Evolutionary conservation across 2,329 filamentous ascomycete genomes (phyloP).

Genomic region (Cladosporium austrohemisphaericum): DNA sequence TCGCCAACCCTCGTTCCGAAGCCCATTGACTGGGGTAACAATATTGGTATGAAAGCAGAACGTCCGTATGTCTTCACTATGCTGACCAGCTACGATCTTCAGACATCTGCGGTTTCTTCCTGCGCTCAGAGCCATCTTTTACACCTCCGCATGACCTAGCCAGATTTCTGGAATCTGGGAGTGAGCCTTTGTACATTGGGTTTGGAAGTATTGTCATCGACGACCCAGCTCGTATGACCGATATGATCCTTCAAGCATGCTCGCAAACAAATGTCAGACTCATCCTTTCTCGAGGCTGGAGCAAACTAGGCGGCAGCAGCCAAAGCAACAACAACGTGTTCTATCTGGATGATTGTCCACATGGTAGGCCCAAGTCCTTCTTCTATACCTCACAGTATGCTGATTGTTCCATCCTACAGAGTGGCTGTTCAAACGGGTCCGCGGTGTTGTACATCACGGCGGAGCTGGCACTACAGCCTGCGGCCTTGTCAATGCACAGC

Average conservation of each 20-base stretch:
- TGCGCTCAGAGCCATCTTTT: constrained; percentile 64
- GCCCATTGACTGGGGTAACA: not conserved
- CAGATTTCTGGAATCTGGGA: constrained; percentile 61
- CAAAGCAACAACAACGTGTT: not conserved
- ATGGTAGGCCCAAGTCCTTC: constrained; percentile 36
- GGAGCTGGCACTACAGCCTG: constrained; percentile 57
- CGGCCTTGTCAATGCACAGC: constrained; percentile 48
- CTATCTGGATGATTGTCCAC: constrained; percentile 33
- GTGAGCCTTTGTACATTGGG: constrained; percentile 72
- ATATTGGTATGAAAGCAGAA: constrained; percentile 32
- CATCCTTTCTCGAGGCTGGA: constrained; percentile 52
- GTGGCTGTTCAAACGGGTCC: constrained; percentile 53
- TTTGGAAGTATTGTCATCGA: constrained; percentile 78
- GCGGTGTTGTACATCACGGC: constrained; percentile 53
- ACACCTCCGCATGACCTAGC: constrained; percentile 61
- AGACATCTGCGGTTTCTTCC: constrained; percentile 66
- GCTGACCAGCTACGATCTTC: not conserved
- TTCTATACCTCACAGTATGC: no score
- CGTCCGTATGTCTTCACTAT: not conserved
- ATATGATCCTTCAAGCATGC: constrained; percentile 68
- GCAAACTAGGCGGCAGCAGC: constrained; percentile 32
- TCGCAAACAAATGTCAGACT: constrained; percentile 45
- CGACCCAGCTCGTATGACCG: constrained; percentile 64
- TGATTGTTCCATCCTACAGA: constrained; percentile 41
- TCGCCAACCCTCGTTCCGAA: not conserved